Conservation (phyloP, 495 filamentous ascomycete genomes). For the Penicillium goetzii region DNA sequence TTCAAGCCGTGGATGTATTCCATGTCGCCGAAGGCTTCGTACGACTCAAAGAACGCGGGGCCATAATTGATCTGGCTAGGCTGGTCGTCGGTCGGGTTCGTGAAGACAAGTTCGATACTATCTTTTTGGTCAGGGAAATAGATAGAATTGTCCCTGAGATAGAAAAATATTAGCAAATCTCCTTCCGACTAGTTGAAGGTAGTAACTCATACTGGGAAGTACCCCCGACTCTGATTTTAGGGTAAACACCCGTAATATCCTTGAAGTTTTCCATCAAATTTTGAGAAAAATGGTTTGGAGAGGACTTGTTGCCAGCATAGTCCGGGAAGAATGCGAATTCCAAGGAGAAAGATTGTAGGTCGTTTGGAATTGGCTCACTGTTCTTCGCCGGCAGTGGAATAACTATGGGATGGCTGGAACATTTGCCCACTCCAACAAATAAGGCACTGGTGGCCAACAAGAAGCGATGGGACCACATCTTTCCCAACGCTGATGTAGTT, state of each 20-base stretch:
- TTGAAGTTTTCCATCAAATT: constrained; percentile 27
- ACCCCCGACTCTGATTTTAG: constrained; percentile 29
- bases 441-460: neutral
- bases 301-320: constrained; percentile 31
- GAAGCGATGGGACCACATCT: neutral
- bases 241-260: constrained; percentile 17
- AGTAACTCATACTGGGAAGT: constrained; percentile 27
- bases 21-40: constrained; percentile 19
- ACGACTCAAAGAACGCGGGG: constrained; percentile 28
- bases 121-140: constrained; percentile 23
- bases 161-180: neutral
- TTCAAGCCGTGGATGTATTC: constrained; percentile 27
- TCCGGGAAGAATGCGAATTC: constrained; percentile 34
- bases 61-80: constrained; percentile 24
- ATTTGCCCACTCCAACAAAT: neutral
- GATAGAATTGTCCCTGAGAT: constrained; percentile 19
- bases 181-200: neutral
- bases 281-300: constrained; percentile 30
- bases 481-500: neutral
- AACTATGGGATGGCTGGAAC: neutral
- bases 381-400: constrained; percentile 2
- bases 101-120: constrained; percentile 18
- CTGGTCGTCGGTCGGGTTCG: constrained; percentile 22
- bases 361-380: constrained; percentile 6
- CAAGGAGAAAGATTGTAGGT: constrained; percentile 29